phyloP scores from a whole-genome alignment of 257 asterid genomes.

The Solanum megistacrolobum region DNA sequence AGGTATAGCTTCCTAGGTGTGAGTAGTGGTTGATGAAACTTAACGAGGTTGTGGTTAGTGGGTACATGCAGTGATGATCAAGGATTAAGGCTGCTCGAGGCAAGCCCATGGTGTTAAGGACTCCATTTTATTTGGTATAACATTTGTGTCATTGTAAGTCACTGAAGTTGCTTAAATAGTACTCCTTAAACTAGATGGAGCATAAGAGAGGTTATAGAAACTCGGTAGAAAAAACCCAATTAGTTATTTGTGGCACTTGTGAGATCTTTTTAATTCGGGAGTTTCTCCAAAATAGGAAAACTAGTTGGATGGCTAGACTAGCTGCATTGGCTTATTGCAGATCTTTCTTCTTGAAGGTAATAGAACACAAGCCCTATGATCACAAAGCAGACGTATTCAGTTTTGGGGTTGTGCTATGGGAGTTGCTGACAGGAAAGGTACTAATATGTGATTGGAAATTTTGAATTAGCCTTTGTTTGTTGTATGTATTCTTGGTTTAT shows the following conservation, averaged over 20 bases:
- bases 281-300: neutral
- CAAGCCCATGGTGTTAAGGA: neutral
- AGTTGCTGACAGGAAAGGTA: conserved; percentile 92
- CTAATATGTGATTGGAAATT: neutral
- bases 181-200: neutral
- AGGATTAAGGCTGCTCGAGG: neutral
- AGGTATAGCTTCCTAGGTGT: neutral
- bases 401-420: conserved; percentile 92
- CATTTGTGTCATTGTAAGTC: neutral
- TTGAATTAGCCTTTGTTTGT: neutral
- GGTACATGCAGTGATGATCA: neutral
- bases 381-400: conserved; percentile 94
- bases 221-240: neutral
- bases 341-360: conserved; percentile 52
- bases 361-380: conserved; percentile 90
- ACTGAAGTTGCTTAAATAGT: neutral
- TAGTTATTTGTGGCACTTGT: neutral
- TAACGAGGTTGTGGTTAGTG: neutral
- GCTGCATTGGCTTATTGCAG: conserved; percentile 11
- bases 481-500: neutral
- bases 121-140: neutral
- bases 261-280: neutral
- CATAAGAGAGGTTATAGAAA: neutral
- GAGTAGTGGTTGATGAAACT: neutral
- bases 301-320: neutral